Conservation (phyloP, 805 yeast species). For the Candida boleticola region DNA sequence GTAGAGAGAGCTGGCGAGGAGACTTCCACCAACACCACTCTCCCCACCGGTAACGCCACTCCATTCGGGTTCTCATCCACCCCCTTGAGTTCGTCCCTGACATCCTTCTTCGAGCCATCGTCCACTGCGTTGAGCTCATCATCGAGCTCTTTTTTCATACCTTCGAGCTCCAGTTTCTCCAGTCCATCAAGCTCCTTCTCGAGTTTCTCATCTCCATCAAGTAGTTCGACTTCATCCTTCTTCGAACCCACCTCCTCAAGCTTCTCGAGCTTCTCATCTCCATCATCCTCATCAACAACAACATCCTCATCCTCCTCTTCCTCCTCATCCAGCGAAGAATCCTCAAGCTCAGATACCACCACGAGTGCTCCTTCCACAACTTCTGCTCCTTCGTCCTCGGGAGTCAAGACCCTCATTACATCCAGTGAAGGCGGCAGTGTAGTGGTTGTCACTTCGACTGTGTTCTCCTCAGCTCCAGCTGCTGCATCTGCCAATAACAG, state of each 20-base stretch:
- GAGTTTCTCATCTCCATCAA: conserved; percentile 1
- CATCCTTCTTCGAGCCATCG: not conserved
- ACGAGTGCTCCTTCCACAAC: not conserved
- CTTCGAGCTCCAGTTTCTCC: conserved; percentile 5
- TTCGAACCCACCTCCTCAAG: not conserved
- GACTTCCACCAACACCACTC: no score
- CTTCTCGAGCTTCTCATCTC: not conserved
- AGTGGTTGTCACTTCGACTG: conserved; percentile 39
- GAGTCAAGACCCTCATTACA: conserved; percentile 22
- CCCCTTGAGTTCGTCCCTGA: not conserved
- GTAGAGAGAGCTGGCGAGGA: not conserved
- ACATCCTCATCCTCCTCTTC: conserved; percentile 7
- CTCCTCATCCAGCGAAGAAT: conserved; percentile 24
- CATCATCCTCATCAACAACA: conserved; percentile 6
- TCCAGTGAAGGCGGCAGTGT: conserved; percentile 38
- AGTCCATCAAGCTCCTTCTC: conserved; percentile 2
- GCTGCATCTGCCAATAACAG: conserved; percentile 15
- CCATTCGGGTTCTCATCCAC: not conserved
- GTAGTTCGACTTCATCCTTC: not conserved
- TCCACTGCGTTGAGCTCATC: not conserved
- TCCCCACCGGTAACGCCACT: not conserved
- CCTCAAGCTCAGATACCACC: not conserved
- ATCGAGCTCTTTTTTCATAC: not conserved
- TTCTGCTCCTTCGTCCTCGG: not conserved
- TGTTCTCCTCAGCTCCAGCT: conserved; percentile 25